phyloP scores from a whole-genome alignment of 495 filamentous ascomycete species.

The Daldinia decipiens region DNA sequence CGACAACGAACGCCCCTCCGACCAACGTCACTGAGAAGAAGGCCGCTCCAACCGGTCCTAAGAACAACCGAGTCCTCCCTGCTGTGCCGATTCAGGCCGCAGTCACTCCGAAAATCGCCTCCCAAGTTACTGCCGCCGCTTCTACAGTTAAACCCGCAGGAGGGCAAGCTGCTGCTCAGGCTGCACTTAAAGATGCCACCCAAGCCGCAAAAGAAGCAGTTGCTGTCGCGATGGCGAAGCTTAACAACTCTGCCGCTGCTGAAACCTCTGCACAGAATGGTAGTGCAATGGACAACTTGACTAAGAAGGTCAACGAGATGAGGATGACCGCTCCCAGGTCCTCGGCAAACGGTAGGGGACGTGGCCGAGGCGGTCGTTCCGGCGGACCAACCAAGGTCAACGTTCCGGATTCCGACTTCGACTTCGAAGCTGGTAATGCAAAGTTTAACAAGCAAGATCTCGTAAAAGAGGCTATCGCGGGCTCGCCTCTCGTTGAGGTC shows the following conservation, averaged over 20 bases:
- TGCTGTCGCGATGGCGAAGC: conserved; percentile 87
- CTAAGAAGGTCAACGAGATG: conserved; percentile 89
- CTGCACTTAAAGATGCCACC: conserved; percentile 73
- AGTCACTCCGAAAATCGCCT: conserved; percentile 61
- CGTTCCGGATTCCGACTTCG: conserved; percentile 88
- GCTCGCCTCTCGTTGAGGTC: conserved; percentile 72
- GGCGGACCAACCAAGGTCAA: conserved; percentile 77
- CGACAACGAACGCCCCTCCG: conserved; percentile 48
- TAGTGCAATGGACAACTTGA: conserved; percentile 75
- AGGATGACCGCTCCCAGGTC: conserved; percentile 67
- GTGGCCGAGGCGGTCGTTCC: conserved; percentile 67
- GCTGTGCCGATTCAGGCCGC: conserved; percentile 76
- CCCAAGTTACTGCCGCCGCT: conserved; percentile 45
- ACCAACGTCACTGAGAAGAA: conserved; percentile 53
- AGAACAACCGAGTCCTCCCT: conserved; percentile 60
- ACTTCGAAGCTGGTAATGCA: conserved; percentile 91
- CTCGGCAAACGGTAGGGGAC: conserved; percentile 52
- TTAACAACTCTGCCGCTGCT: conserved; percentile 61
- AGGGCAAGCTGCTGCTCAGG: conserved; percentile 49
- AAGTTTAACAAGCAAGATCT: conserved; percentile 99
- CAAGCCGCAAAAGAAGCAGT: conserved; percentile 86
- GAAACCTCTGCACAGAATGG: conserved; percentile 50
- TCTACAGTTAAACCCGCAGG: conserved; percentile 51
- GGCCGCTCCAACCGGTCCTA: conserved; percentile 69
- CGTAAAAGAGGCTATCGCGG: conserved; percentile 89